Conservation (phyloP, 768 basidiomycete genomes). For the Cystobasidiopsis lactophilus region DNA sequence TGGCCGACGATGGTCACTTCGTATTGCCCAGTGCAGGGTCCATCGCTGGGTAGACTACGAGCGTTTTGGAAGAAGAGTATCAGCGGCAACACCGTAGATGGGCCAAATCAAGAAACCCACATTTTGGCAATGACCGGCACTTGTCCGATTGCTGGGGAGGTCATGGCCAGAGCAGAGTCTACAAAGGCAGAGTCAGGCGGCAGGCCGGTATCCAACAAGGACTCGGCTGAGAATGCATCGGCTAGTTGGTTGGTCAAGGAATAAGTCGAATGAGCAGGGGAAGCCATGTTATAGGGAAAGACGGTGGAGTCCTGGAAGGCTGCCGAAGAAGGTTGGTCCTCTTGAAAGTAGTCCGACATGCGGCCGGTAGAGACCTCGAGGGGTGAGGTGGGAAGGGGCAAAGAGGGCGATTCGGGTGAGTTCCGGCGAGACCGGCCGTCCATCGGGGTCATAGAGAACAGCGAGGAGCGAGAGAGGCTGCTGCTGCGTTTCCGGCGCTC, state of each 20-base stretch:
- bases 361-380: background rate
- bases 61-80: no score
- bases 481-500: slow-evolving; percentile 12
- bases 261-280: background rate
- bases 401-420: slow-evolving; percentile 7
- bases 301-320: no score
- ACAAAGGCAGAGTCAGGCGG: slow-evolving; percentile 2
- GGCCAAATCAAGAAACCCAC: slow-evolving; percentile 31
- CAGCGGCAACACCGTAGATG: slow-evolving; percentile 14
- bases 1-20: slow-evolving; percentile 84
- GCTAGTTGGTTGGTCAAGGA: background rate
- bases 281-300: no score
- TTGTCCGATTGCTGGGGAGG: background rate
- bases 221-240: background rate
- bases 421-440: background rate
- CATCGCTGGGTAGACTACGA: slow-evolving; percentile 18
- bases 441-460: slow-evolving; percentile 17
- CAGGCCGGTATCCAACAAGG: slow-evolving; percentile 1
- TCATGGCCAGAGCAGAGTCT: no score
- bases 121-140: slow-evolving; percentile 24
- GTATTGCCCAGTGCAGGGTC: slow-evolving; percentile 46
- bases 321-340: background rate
- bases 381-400: background rate
- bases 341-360: background rate
- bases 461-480: slow-evolving; percentile 13